Conservation (phyloP, 768 basidiomycete species). For the Agaricus subrufescens region DNA sequence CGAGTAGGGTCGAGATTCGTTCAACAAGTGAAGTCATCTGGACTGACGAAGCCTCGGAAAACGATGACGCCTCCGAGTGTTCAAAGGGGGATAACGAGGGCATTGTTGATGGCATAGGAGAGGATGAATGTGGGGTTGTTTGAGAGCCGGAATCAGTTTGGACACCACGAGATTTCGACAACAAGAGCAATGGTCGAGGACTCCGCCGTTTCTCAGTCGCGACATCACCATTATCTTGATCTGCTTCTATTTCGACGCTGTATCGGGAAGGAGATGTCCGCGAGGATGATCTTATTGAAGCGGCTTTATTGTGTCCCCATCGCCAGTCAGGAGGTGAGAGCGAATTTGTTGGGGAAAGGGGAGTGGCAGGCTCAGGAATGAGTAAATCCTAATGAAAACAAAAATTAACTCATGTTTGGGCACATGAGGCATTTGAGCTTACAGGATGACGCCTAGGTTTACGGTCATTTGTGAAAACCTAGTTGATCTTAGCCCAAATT, state of each 20-base stretch:
- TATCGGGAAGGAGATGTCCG: constrained; percentile 27
- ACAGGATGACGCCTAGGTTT: constrained; percentile 8
- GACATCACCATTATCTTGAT: constrained; percentile 22
- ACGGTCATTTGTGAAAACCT: constrained; percentile 6
- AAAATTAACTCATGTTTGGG: neutral
- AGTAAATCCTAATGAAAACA: constrained; percentile 29
- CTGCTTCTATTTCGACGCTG: constrained; percentile 42
- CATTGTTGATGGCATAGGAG: constrained; percentile 30
- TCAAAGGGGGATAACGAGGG: constrained; percentile 46
- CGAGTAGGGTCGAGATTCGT: constrained; percentile 53
- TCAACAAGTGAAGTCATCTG: constrained; percentile 56
- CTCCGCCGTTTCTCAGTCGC: constrained; percentile 31
- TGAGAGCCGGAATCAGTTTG: constrained; percentile 53
- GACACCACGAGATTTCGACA: constrained; percentile 59
- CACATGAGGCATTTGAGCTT: neutral
- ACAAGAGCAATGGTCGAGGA: constrained; percentile 43
- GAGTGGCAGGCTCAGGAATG: constrained; percentile 41
- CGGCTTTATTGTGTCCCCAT: constrained; percentile 20
- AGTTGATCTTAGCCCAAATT: neutral
- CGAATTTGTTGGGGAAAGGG: constrained; percentile 36
- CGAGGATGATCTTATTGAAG: constrained; percentile 18
- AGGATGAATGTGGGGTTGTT: constrained; percentile 23
- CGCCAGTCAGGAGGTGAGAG: constrained; percentile 27
- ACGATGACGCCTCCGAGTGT: constrained; percentile 72
- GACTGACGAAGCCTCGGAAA: constrained; percentile 50